A percentile compares a stretch with the other conserved stretches of the same genome.
Evolutionary conservation across 2,329 filamentous ascomycete genomes (phyloP).

Genomic region (Colletotrichum salicis): DNA sequence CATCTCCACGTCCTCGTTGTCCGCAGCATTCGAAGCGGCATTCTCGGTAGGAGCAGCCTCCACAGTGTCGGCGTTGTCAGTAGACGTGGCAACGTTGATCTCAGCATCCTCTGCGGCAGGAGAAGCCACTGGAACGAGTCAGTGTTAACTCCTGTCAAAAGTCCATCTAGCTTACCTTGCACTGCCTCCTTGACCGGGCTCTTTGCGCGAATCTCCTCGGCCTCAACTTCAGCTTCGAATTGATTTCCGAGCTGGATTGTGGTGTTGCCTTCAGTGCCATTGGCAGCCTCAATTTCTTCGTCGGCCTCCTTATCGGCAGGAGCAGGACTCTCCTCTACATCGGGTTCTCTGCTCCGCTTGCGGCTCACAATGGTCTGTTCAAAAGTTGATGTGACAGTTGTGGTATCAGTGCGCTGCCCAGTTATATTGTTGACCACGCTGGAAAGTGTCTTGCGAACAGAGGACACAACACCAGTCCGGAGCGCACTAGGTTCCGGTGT

Average conservation of each 20-base stretch:
- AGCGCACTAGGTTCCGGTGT: constrained; percentile 15
- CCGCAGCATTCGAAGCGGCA: not conserved
- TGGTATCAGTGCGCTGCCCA: constrained; percentile 1
- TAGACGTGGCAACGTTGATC: constrained; percentile 24
- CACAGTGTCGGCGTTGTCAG: constrained; percentile 8
- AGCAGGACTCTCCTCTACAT: constrained; percentile 5
- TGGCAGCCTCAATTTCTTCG: not conserved
- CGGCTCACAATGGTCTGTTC: constrained; percentile 29
- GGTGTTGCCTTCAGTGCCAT: constrained; percentile 6
- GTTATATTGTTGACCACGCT: constrained; percentile 5
- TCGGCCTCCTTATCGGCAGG: constrained; percentile 1
- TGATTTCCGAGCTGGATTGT: constrained; percentile 21
- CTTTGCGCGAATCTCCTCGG: constrained; percentile 7
- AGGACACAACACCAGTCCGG: not conserved
- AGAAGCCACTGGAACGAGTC: not conserved
- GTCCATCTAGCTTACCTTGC: not conserved
- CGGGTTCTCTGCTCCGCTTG: constrained; percentile 27
- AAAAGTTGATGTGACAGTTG: constrained; percentile 14
- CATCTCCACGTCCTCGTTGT: constrained; percentile 14
- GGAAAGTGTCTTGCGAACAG: constrained; percentile 16
- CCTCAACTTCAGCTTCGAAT: constrained; percentile 11
- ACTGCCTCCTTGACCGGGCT: constrained; percentile 18
- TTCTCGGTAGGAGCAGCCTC: constrained; percentile 12
- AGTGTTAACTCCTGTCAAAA: not conserved
- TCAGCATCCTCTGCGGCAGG: constrained; percentile 5